Base-by-base conservation (phyloP, 1,139 yeast genomes). In the Pneumocystis carinii region DNA sequence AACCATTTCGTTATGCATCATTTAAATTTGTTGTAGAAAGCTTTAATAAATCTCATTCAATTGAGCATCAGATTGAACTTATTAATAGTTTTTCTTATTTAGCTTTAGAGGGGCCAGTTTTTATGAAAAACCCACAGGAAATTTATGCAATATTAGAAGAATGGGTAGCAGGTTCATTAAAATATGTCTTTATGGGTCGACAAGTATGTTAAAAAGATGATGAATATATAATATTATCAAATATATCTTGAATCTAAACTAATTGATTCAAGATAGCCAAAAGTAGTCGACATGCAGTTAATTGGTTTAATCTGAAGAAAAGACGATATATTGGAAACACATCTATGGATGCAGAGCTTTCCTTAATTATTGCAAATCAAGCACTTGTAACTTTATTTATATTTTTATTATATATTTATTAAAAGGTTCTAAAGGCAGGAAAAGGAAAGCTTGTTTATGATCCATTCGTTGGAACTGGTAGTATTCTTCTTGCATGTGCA, bases 391-490 rank as follows among this genome's bases (percentile, higher is more conserved):
- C 17, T 5, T 37, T 63, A 19, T 48, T 48, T 48, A 19, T 24
- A 32, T 48, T 1, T 3, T 2, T 38, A n/a, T 39, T 61, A 17
- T 60, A 10, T 55, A 32, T 6, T 17, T 12, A 19, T 17, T 10
- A 36, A 8, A 2, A 3, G 4, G 4, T 19, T 24, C 24, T 77
- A 75, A 39, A 77, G 79, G 55, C 55, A 48, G 27, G 14, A 3
- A 48, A 48, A 0, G 87, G 86, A 0, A 81, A 84, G 63, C 72
- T 90, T 5, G 82, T 87, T 70, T 92, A 89, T 71, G 99, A 92
- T 74, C 98, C 99, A 15, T 92, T 92, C 75, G 88, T 88, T 2
- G 99, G 99, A 0, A 92, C 99, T 0, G 99, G 98, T 0, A 89
- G 97, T 27, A 92, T 92, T 70, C 76, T 92, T 61, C 87, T 90